Evolutionary conservation across 2,329 filamentous ascomycete genomes (phyloP), one percentile per base, ranked within the genome.

Genomic region (Periconia macrospinosa): DNA sequence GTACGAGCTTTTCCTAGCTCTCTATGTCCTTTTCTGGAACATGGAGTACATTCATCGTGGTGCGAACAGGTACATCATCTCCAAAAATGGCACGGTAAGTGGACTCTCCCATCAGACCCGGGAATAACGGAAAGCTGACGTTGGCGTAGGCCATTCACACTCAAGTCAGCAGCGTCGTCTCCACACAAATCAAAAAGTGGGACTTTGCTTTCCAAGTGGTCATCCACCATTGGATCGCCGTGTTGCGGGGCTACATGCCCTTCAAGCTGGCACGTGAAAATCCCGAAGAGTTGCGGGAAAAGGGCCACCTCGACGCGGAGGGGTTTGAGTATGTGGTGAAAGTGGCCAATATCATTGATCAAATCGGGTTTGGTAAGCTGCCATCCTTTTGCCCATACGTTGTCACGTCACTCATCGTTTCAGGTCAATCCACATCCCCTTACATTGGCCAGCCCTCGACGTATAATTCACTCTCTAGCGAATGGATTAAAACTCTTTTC

Each of bases 221-320:
- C 23, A 54, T 72, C 14, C 60, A 66, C 30, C 67, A 73, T 45
- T 74, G 70, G 67, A 65, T 63, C 17, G 64, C 64, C 40, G 62
- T 66, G 5, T 55, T 73, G 7, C 66, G 69, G 2, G 66, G 61
- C 13, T 72, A 67, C 45, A 59, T 56, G 19, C 71, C 71, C 1
- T 72, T 73, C 59, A 68, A 67, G 41, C 35, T 71, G 27, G 70
- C 68, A 8, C 66, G 68, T 8, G 67, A 72, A n/a, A 72, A 73
- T 27, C 63, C 70, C 15, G 66, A 68, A 20, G 66, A 71, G 54
- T 41, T 74, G 40, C 61, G 61, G 20, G 60, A 61, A 45, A 61
- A 62, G 17, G 69, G 67, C 8, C 62, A 66, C 20, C 59, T 71
- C 35, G 70, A 74, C 46, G 42, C 57, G 15, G 59, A 65, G 52